Evolutionary conservation across 805 yeast genomes (phyloP), one percentile per base, ranked within the genome.

Genomic region (Wickerhamomyces bovis): DNA sequence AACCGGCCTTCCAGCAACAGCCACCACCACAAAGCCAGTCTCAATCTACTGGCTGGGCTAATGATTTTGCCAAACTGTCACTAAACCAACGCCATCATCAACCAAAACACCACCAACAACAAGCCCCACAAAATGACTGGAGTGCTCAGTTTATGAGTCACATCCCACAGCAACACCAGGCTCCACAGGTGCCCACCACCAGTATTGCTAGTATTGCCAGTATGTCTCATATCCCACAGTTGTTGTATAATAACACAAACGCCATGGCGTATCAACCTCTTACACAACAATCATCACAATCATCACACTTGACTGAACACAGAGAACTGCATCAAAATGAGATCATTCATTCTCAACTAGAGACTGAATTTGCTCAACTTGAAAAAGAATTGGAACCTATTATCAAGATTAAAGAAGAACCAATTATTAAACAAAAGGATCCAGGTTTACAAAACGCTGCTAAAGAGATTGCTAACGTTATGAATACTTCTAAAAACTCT

Each of bases 361-460:
- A 53, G 12, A 30, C 46, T 19, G 56, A 52, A 13, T 49, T 49
- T 16, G 51, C 53, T 2, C 43, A 49, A 21, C 39, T 50, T 36
- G 48, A 51, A 16, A 49, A 50, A 19, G 48, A 44, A 19, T 18
- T 41, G 6, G 22, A 30, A 20, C 36, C 31, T 4, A 22, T 36
- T 28, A 30, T 19, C 19, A 35, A 44, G 33, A 30, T 19, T 19
- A 35, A 44, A 39, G 43, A 38, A 16, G 19, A 31, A 21, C 41
- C 43, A 15, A 11, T 41, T 5, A 38, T 44, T 1, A 31, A 33
- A n/a, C 26, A 33, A n/a, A 40, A 26, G 28, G 41, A 44, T 12
- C 42, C 47, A 22, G 55, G 57, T 30, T 56, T 60, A 42, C 50
- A 56, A 44, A 46, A 53, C 22, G 59, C 62, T n/a, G 64, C 64